Base-by-base conservation (phyloP, 192 early-diverging fungal species). In the Podila horticola region DNA sequence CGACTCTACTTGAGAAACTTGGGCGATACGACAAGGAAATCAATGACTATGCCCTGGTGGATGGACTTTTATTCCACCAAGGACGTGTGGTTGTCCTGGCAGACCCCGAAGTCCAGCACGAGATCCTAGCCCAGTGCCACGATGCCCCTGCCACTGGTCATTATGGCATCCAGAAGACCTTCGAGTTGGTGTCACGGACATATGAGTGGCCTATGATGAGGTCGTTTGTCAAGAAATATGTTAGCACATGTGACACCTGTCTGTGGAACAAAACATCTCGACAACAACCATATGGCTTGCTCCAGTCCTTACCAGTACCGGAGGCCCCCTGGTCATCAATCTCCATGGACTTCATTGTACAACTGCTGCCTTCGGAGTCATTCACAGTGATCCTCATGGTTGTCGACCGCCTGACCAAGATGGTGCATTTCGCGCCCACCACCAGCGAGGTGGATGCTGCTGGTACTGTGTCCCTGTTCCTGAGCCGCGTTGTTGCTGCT, bases 331-430 rank as follows among this genome's bases (percentile, higher is more conserved):
- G 85, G 79, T 19, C 64, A 13, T 79, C 83, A 2, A 86, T 88
- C 45, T 73, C 65, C 2, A 75, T 89, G 49, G 87, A 87, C 58
- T 88, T 86, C 50, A 84, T 87, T 33, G 62, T 58, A 9, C 61
- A 64, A 11, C 64, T 89, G 5, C 83, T 74, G 0, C 15, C 19
- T 1, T 66, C 71, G 1, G 19, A 26, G 0, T 71, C 68, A 1
- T 83, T 26, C 67, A 74, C 72, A 50, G 59, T 71, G 0, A 84
- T 90, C 0, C 67, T 83, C 12, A 85, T 90, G 5, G 67, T 89
- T 31, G 85, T 86, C 15, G 84, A 87, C 30, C 34, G 83, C 0
- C 61, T 75, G 2, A 81, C 87, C 20, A 88, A 88, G 50, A 71
- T 71, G 68, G 52, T 22, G 0, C 52, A 55, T 24, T 73, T 84